Percentiles rank a stretch among this genome's conserved stretches.
These are phyloP conservation scores for Epichloe gansuensis DNA, from an alignment of 2,329 filamentous ascomycete species.

Conservation along the genomic window DNA sequence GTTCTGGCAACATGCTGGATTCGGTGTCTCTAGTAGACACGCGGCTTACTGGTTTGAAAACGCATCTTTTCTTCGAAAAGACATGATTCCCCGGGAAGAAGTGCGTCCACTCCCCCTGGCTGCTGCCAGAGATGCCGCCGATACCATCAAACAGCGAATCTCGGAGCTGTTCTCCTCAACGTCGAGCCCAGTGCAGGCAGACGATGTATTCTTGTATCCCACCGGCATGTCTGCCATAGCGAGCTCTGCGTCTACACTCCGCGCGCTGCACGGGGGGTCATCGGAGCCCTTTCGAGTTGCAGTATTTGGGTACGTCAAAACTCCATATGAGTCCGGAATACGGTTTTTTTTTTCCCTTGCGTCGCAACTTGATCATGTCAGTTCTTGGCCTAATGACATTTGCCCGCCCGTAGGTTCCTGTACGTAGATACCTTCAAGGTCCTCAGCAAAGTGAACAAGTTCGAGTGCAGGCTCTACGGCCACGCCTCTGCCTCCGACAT, in stretches of 20 bases:
- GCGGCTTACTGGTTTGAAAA: slow-evolving; percentile 14
- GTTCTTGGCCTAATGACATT: neutral
- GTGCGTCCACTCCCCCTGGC: neutral
- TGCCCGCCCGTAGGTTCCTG: slow-evolving; percentile 11
- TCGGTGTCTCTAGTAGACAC: slow-evolving; percentile 17
- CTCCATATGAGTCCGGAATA: no score
- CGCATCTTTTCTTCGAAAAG: slow-evolving; percentile 9
- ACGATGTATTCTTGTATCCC: slow-evolving; percentile 35
- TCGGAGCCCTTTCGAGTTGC: slow-evolving; percentile 9
- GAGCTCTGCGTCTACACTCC: slow-evolving; percentile 11
- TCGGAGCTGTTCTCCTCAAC: slow-evolving; percentile 11
- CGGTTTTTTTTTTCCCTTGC: no score
- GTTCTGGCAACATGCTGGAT: slow-evolving; percentile 19
- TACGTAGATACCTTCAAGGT: slow-evolving; percentile 20
- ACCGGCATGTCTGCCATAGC: slow-evolving; percentile 40
- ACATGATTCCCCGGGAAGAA: neutral
- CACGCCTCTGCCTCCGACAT: slow-evolving; percentile 26
- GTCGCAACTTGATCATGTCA: no score
- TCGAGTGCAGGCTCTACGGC: slow-evolving; percentile 30
- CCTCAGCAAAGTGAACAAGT: slow-evolving; percentile 13
- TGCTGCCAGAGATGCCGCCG: slow-evolving; percentile 6
- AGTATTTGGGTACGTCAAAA: slow-evolving; percentile 15
- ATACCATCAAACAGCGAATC: slow-evolving; percentile 10
- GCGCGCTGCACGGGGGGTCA: neutral
- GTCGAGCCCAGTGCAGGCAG: neutral